These are phyloP conservation scores for Ruellia speciosa DNA, from an alignment of 305 asterid species.

Conservation along the genomic window DNA sequence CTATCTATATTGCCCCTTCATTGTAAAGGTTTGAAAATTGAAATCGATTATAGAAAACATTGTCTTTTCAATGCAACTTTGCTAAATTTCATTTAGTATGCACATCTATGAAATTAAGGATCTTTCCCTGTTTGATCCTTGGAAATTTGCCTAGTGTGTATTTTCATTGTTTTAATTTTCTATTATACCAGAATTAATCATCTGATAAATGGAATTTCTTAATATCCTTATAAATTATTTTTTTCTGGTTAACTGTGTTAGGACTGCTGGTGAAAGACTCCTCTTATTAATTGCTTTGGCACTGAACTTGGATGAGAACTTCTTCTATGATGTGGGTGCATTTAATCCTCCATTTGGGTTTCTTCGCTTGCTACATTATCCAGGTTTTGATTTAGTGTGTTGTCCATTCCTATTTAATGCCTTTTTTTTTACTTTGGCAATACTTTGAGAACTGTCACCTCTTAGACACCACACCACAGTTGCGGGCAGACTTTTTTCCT, in stretches of 20 bases:
- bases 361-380: constrained; percentile 52
- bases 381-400: constrained; percentile 27
- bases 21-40: background rate
- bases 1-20: background rate
- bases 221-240: constrained; percentile 1
- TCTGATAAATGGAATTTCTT: background rate
- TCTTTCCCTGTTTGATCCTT: background rate
- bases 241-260: constrained; percentile 23
- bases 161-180: background rate
- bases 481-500: background rate
- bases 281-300: constrained; percentile 40
- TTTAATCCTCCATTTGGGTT: constrained; percentile 30
- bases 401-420: too few species aligned
- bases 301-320: constrained; percentile 43
- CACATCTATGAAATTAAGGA: background rate
- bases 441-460: background rate
- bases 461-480: background rate
- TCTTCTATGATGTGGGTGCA: constrained; percentile 49
- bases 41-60: background rate
- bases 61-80: background rate
- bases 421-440: constrained; percentile 4
- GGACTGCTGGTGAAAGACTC: constrained; percentile 40
- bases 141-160: background rate
- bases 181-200: background rate
- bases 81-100: background rate